Evolutionary conservation across 2,329 filamentous ascomycete species (phyloP).

Genomic region (Cephalotrichum gorgonifer): DNA sequence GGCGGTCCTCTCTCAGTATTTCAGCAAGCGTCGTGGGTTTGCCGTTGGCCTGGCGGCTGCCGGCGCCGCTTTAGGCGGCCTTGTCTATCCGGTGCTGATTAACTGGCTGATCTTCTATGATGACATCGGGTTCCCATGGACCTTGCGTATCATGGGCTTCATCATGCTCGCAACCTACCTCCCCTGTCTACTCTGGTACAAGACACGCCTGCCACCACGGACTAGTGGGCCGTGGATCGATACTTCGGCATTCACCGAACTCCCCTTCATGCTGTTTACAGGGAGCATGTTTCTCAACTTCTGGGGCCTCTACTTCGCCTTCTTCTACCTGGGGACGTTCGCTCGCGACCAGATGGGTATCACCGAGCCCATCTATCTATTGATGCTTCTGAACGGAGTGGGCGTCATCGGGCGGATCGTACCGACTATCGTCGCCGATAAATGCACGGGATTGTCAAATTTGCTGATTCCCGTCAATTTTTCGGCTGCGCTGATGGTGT

Average conservation of each 20-base stretch:
- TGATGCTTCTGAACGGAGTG: conserved; percentile 36
- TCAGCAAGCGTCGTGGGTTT: conserved; percentile 40
- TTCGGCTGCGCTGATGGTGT: conserved; percentile 13
- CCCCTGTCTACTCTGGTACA: conserved; percentile 25
- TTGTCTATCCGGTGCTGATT: conserved; percentile 40
- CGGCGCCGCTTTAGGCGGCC: conserved; percentile 43
- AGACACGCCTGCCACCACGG: conserved; percentile 27
- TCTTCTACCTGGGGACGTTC: conserved; percentile 41
- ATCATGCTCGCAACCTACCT: conserved; percentile 29
- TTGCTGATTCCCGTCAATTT: conserved; percentile 28
- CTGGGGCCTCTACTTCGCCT: conserved; percentile 27
- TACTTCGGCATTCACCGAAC: conserved; percentile 28
- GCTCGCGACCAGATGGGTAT: conserved; percentile 21
- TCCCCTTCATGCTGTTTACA: conserved; percentile 22
- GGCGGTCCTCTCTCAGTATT: conserved; percentile 53
- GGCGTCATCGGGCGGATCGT: conserved; percentile 38
- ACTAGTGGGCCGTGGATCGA: conserved; percentile 31
- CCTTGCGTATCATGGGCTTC: conserved; percentile 36
- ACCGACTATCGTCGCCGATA: conserved; percentile 35
- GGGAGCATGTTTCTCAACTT: conserved; percentile 22
- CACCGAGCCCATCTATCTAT: conserved; percentile 12
- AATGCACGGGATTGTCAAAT: conserved; percentile 39
- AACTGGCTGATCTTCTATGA: conserved; percentile 29
- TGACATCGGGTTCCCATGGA: conserved; percentile 43
- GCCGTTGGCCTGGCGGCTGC: conserved; percentile 49